phyloP scores from a whole-genome alignment of 2,329 filamentous ascomycete genomes.

The Sodiomyces alkalinus region DNA sequence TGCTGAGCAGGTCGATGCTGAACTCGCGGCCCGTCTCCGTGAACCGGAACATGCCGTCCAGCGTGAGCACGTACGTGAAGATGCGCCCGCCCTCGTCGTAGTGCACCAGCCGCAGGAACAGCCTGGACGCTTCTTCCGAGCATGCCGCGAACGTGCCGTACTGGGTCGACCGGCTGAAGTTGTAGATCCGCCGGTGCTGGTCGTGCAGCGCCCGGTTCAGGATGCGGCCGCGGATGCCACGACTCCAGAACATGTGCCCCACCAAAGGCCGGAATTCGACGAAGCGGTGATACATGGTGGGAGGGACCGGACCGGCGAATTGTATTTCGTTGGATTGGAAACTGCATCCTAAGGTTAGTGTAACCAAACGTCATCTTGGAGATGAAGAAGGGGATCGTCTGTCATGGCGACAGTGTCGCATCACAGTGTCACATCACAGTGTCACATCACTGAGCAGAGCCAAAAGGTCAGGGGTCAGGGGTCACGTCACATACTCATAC shows the following conservation, averaged over 20 bases:
- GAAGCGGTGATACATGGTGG: conserved; percentile 73
- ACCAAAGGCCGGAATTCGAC: conserved; percentile 89
- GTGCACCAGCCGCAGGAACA: conserved; percentile 76
- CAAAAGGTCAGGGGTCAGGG: neutral
- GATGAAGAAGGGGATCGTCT: too few species aligned
- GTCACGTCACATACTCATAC: conserved; percentile 51
- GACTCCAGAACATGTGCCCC: conserved; percentile 70
- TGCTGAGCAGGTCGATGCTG: conserved; percentile 80
- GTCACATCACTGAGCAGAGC: too few species aligned
- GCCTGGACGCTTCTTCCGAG: conserved; percentile 53
- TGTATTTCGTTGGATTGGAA: conserved; percentile 93
- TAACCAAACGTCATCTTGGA: too few species aligned
- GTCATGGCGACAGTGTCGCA: too few species aligned
- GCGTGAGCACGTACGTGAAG: conserved; percentile 82
- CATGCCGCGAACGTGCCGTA: conserved; percentile 54
- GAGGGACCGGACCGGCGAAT: conserved; percentile 66
- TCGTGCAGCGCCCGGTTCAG: conserved; percentile 78
- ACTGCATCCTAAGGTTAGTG: conserved; percentile 24
- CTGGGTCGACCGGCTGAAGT: conserved; percentile 63
- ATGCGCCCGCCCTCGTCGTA: conserved; percentile 74
- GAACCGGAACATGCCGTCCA: conserved; percentile 77
- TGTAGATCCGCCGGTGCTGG: conserved; percentile 80
- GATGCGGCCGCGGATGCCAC: conserved; percentile 63
- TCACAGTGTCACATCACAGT: neutral
- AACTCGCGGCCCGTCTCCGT: conserved; percentile 95